Conservation (phyloP, 257 asterid genomes). For the Solanum pinnatisectum region DNA sequence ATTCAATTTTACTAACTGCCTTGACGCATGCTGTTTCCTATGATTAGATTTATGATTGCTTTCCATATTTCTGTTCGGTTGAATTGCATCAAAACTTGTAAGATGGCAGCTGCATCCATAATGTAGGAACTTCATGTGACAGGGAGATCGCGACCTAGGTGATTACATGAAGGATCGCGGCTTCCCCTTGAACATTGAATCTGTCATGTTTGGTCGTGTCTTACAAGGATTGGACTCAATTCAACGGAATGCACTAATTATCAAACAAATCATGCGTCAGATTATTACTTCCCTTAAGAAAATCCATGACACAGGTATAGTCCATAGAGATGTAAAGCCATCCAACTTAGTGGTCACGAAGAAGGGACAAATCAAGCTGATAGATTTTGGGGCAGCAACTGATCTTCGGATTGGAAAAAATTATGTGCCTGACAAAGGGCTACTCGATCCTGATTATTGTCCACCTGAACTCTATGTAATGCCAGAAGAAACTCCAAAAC, state of each 20-base stretch:
- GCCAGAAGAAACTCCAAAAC: slow-evolving; percentile 96
- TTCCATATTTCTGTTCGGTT: neutral
- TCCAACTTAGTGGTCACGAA: slow-evolving; percentile 91
- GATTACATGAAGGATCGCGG: slow-evolving; percentile 80
- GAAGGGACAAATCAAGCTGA: slow-evolving; percentile 79
- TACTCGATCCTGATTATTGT: slow-evolving; percentile 91
- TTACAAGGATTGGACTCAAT: slow-evolving; percentile 57
- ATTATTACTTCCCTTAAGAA: slow-evolving; percentile 80
- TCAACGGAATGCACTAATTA: slow-evolving; percentile 72
- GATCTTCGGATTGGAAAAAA: slow-evolving; percentile 95
- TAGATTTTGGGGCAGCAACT: slow-evolving; percentile 97
- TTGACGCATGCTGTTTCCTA: neutral
- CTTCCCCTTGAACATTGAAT: slow-evolving; percentile 82
- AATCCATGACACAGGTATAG: slow-evolving; percentile 80
- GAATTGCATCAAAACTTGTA: neutral
- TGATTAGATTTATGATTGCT: neutral
- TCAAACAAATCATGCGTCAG: slow-evolving; percentile 93
- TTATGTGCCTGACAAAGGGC: slow-evolving; percentile 64
- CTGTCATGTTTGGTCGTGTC: slow-evolving; percentile 80
- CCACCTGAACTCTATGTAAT: slow-evolving; percentile 96
- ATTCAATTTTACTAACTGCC: neutral
- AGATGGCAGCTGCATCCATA: neutral
- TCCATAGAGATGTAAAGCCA: slow-evolving; percentile 95
- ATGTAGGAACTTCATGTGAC: slow-evolving; percentile 15
- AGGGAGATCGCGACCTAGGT: slow-evolving; percentile 88